phyloP scores from a whole-genome alignment of 208 protist genomes.

The Leishmania tarentolae region DNA sequence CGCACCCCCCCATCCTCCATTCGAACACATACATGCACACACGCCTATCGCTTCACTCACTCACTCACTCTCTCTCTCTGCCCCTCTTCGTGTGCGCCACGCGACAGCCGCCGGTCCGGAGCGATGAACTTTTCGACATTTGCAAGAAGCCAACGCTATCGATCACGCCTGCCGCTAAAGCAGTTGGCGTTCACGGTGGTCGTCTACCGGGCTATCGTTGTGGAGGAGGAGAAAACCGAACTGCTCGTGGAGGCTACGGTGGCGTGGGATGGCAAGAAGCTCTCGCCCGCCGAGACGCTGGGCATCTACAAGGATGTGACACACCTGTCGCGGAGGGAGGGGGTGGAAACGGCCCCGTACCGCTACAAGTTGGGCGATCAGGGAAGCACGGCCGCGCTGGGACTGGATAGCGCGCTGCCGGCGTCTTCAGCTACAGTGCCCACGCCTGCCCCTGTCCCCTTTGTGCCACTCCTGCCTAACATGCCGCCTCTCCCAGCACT shows the following conservation, averaged over 20 bases:
- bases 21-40: not conserved
- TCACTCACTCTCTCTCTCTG: slow-evolving; percentile 1
- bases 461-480: not conserved
- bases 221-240: slow-evolving; percentile 65
- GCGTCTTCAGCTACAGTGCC: not conserved
- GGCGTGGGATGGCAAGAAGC: slow-evolving; percentile 68
- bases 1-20: not conserved
- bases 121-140: slow-evolving; percentile 68
- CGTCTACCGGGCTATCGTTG: slow-evolving; percentile 62
- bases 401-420: not conserved
- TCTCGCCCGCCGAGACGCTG: slow-evolving; percentile 59
- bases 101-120: not conserved
- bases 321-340: not conserved
- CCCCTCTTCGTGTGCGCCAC: not conserved
- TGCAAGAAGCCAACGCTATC: slow-evolving; percentile 59
- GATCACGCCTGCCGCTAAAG: slow-evolving; percentile 44
- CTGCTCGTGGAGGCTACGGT: slow-evolving; percentile 45
- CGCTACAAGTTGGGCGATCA: not conserved
- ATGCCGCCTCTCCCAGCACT: slow-evolving; percentile 13
- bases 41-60: not conserved
- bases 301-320: slow-evolving; percentile 32
- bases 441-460: not conserved
- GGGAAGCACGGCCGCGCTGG: not conserved
- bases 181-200: slow-evolving; percentile 59
- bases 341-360: not conserved